These are phyloP conservation scores for Trichoderma oligosporum DNA, from an alignment of 2,329 filamentous ascomycete genomes.

Conservation along the genomic window DNA sequence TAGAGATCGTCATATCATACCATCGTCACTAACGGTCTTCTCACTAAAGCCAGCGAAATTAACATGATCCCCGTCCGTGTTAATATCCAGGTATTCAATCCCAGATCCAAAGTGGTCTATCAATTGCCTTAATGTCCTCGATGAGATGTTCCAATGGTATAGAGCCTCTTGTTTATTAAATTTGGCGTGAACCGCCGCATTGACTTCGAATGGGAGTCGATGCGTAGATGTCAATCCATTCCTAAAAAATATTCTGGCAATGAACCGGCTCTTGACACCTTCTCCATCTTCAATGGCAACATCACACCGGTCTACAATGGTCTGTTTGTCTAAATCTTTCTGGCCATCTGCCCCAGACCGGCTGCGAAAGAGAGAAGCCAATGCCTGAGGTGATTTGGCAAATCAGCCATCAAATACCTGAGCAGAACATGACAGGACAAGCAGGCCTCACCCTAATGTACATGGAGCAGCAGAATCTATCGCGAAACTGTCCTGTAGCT, in stretches of 20 bases:
- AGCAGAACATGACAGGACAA: background rate
- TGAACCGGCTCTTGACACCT: constrained; percentile 67
- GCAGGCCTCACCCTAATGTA: constrained; percentile 57
- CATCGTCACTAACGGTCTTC: constrained; percentile 63
- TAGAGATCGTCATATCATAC: constrained; percentile 26
- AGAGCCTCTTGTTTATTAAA: constrained; percentile 64
- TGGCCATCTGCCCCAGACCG: constrained; percentile 56
- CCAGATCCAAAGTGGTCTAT: constrained; percentile 78
- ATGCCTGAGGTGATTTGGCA: constrained; percentile 41
- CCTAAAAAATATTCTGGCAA: constrained; percentile 69
- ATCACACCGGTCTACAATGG: constrained; percentile 69
- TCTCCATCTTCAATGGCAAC: constrained; percentile 69
- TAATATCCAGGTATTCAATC: constrained; percentile 76
- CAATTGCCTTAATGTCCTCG: constrained; percentile 66
- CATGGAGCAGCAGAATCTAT: constrained; percentile 70
- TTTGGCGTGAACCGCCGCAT: constrained; percentile 70
- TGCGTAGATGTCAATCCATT: constrained; percentile 77
- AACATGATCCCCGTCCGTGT: constrained; percentile 67
- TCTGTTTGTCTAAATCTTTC: constrained; percentile 60
- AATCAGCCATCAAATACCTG: background rate
- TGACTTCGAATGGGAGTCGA: constrained; percentile 69
- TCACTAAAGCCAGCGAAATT: constrained; percentile 81
- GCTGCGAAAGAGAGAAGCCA: constrained; percentile 71
- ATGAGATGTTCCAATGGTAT: constrained; percentile 70
- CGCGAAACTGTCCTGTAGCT: constrained; percentile 46